Base-by-base conservation (phyloP, 129 eudicot species). In the Flaveria sonorensis region DNA sequence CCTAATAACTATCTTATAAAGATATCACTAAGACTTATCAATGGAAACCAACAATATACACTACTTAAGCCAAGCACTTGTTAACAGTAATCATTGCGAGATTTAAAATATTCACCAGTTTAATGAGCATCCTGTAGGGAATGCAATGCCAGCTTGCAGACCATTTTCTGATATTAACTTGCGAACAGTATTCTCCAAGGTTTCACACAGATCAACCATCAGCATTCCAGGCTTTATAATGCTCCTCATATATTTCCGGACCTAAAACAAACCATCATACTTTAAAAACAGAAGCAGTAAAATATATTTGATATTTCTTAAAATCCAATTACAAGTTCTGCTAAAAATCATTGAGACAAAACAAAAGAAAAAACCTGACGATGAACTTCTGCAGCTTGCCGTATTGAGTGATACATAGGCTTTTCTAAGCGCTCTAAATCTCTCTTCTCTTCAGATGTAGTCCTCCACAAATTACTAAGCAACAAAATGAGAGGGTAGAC, bases 371-470 rank as follows among this genome's bases (percentile, higher is more conserved):
- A 11, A 9, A 94, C 99, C 99, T 94, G 99, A 7, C 99, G 93
- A 80, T 94, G 99, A 81, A 94, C 99, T 88, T 94, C 99, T 46
- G 99, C 99, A 68, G 99, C 99, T 79, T 86, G 96, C 63, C 99
- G 93, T 80, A 94, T 83, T 6, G 99, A 91, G 71, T 94, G 89
- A 79, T 91, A 91, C 71, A 86, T 85, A 63, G 99, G 99, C 74
- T 94, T 94, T 73, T 94, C 93, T 67, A 94, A 86, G 74, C 99
- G 93, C 80, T 94, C 99, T 62, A 94, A 76, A 79, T 89, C 99
- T 77, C 99, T 91, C 90, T 94, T 94, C 66, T 94, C 99, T 88
- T 89, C 96, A 55, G 99, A 94, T 67, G 99, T 94, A 53, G 91
- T 87, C 91, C 99, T 91, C 99, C 99, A 91, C 79, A 95, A 76